phyloP scores from a whole-genome alignment of 2,329 filamentous ascomycete species.

The Aureobasidium sp. region DNA sequence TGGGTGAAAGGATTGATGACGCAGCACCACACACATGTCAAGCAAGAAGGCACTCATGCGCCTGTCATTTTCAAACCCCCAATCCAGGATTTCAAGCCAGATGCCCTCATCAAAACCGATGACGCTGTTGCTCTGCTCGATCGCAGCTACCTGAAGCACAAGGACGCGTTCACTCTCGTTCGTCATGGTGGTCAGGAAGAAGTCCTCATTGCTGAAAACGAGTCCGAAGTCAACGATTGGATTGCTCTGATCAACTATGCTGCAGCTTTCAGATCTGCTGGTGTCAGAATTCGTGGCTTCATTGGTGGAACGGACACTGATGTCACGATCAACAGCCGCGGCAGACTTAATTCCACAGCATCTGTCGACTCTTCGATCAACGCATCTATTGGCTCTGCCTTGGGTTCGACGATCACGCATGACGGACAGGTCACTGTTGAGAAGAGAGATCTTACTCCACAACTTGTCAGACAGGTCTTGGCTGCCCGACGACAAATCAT shows the following conservation, averaged over 20 bases:
- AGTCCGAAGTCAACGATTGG: constrained; percentile 94
- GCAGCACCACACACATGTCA: constrained; percentile 78
- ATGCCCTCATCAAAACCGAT: constrained; percentile 87
- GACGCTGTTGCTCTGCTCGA: constrained; percentile 86
- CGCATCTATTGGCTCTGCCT: background rate
- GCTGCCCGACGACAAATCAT: constrained; percentile 76
- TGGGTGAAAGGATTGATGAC: constrained; percentile 90
- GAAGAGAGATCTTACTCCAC: constrained; percentile 50
- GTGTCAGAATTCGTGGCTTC: constrained; percentile 82
- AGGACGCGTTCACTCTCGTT: constrained; percentile 88
- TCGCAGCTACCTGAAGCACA: constrained; percentile 85
- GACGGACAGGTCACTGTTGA: constrained; percentile 68
- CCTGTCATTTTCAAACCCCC: constrained; percentile 88
- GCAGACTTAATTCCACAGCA: constrained; percentile 57
- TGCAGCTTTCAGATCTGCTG: constrained; percentile 84
- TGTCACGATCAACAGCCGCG: constrained; percentile 58
- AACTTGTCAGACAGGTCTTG: constrained; percentile 81
- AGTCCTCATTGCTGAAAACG: constrained; percentile 81
- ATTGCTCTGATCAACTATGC: constrained; percentile 93
- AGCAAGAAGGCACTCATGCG: constrained; percentile 64
- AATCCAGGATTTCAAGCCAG: constrained; percentile 84
- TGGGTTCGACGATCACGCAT: constrained; percentile 52
- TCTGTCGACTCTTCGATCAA: constrained; percentile 16
- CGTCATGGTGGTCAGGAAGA: constrained; percentile 83
- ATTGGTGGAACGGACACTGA: constrained; percentile 74